Evolutionary conservation across 2,329 filamentous ascomycete species (phyloP), one percentile per base, ranked within the genome.

Genomic region (Pseudogymnoascus sp.): DNA sequence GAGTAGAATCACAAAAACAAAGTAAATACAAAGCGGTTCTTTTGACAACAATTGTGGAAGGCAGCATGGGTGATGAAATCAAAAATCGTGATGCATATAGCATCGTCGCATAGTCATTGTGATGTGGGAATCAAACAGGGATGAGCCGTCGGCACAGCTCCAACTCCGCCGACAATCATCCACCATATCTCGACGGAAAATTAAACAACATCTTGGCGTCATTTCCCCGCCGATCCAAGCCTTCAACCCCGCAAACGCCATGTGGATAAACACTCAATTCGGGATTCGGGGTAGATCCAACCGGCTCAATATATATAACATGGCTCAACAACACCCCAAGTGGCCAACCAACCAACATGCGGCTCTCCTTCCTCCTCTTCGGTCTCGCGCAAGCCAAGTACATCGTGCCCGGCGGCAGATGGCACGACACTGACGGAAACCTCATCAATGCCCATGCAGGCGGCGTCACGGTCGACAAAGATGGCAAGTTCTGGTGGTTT

Each of bases 381-480:
- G 43, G 25, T 6, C 43, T 39, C 16, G 65, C 62, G 2, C 60
- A 64, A 20, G 75, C 77, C 11, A 81, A 78, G 68, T 86, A 81
- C 71, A 86, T 86, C 57, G 82, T 85, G 2, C 83, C 84, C 0
- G 83, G 83, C 3, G 83, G 76, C 0, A 74, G 82, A 68, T 87
- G 84, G 84, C 76, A 72, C 16, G 83, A 85, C 64, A 86, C 81
- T 0, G 76, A 83, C 2, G 82, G 82, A 0, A 77, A 80, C n/a
- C 68, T 84, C 11, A 78, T 86, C 60, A 86, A 84, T 59, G 83
- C 83, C 1, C 83, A 87, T 67, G 84, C 83, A 1, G 83, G 83
- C 1, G 79, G 78, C 11, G 74, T 86, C 6, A 77, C 77, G 0
- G 68, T 80, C 0, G 81, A 85, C 39, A 70, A 79, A 38, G 75